Evolutionary conservation across 257 asterid genomes (phyloP), one percentile per base, ranked within the genome.

Genomic region (Buddleja alternifolia): DNA sequence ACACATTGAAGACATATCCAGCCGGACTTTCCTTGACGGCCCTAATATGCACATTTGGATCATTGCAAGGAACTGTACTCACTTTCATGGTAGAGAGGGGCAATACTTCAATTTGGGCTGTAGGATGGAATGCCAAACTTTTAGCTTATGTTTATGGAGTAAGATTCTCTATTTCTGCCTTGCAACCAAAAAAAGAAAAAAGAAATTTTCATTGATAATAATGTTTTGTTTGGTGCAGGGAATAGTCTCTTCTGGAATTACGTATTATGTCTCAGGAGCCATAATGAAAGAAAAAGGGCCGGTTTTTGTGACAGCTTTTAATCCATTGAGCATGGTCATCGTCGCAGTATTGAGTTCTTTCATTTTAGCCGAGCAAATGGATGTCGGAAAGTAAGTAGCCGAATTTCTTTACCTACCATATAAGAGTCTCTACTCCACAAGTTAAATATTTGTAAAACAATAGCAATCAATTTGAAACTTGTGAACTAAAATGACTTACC

Each of bases 221-320:
- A 40, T 0, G 12, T 42, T 37, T 41, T 8, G 36, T 45, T 56
- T 10, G 3, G n/a, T 67, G 76, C 83, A 84, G 90, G 90, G 90
- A 25, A 66, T 84, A 39, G 29, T 84, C 16, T 71, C 73, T 60
- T 84, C 87, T 1, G 90, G 87, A 60, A 77, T 81, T 41, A 76
- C 73, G 2, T 84, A 84, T 60, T 84, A 67, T 53, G 66, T 84
- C 1, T 77, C 83, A 19, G 90, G 87, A 66, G 45, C 69, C 1
- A 73, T 84, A 23, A 79, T 82, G 83, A 73, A 73, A 48, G 42
- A 12, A 12, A 84, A 77, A 63, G 87, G 90, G 29, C 87, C 85
- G 2, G 78, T 84, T 63, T 84, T 84, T n/a, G 83, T 80, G 21
- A 81, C 87, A 0, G 61, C 85, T 4, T 84, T 84, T 55, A 81